Percentiles rank a stretch among this genome's conserved stretches.
Evolutionary conservation across 331 rosid genomes (phyloP).

Genomic region (Dryas integrifolia): DNA sequence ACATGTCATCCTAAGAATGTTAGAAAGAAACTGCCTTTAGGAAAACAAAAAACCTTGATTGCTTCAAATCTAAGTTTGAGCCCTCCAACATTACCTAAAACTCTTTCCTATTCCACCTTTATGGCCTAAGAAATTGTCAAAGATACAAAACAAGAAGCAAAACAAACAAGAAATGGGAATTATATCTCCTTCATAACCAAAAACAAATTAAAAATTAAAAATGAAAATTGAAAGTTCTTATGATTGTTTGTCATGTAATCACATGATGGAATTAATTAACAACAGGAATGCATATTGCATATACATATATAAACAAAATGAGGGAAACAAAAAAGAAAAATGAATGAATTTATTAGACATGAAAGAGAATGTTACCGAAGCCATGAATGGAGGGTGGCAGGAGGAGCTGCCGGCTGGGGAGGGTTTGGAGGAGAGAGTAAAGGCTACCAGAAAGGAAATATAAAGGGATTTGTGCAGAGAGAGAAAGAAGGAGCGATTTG

Average conservation of each 20-base stretch:
- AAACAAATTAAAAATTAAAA: no score
- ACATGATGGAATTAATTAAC: background rate
- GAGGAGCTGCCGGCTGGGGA: slow-evolving; percentile 20
- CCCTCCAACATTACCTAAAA: background rate
- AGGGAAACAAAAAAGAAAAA: background rate
- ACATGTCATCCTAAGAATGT: background rate
- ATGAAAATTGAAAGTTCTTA: background rate
- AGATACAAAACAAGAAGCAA: background rate
- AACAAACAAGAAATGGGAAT: background rate
- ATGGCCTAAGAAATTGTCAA: background rate
- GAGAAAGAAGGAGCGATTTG: slow-evolving; percentile 22
- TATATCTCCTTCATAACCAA: no score
- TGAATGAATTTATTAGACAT: background rate
- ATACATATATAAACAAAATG: background rate
- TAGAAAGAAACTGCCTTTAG: background rate
- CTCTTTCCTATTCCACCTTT: background rate
- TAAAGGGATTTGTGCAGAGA: background rate
- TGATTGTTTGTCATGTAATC: background rate
- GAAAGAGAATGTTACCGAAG: slow-evolving; percentile 44
- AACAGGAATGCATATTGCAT: background rate
- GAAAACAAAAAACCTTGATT: background rate
- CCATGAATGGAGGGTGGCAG: slow-evolving; percentile 36
- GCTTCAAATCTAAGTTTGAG: background rate
- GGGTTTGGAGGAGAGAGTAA: slow-evolving; percentile 12
- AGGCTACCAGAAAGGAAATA: background rate